Evolutionary conservation across 2,329 filamentous ascomycete species (phyloP), one percentile per base, ranked within the genome.

Genomic region (Exophiala phaeomuriformis): DNA sequence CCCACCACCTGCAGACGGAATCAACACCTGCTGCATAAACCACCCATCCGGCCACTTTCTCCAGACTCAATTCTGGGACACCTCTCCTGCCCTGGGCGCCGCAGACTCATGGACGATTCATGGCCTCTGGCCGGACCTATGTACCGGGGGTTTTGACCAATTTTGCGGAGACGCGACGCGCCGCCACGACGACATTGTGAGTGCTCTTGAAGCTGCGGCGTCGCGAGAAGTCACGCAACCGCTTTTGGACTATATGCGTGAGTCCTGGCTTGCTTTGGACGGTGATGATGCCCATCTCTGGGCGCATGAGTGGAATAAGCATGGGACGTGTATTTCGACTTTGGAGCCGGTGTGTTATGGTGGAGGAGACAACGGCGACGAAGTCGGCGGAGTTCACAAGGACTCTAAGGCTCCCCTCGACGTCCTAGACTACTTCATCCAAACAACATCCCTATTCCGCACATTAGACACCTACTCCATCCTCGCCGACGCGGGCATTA

Each of bases 1-100:
- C 30, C 43, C 52, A 5, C 51, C 51, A 19, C 48, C 59, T 3
- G 49, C 45, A 27, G 51, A 56, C 31, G 19, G 19, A 19, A 53
- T 61, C 47, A 75, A 89, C 64, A 78, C 82, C 4, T 90, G 86
- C 72, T 90, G 86, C 70, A 86, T 88, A 72, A 86, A 86, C 64
- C 75, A 80, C 27, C 85, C 85, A 0, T 82, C 84, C 3, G 86
- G 86, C 5, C 79, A 86, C 57, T 71, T 90, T 42, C 75, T 89
- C 3, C 80, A 82, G 67, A 89, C 86, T 1, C 86, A 90, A 63
- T 89, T 90, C 70, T 90, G 86, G 86, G 85, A 90, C 64, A 78
- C 81, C 0, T 66, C 77, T 53, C 84, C 84, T 1, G 71, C 77
- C 1, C 78, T 81, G 3, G 85, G 86, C 0, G 85, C 86, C 1